Evolutionary conservation across 108 stramenopile genomes (phyloP), one percentile per base, ranked within the genome.

Genomic region (Tribonema minus): DNA sequence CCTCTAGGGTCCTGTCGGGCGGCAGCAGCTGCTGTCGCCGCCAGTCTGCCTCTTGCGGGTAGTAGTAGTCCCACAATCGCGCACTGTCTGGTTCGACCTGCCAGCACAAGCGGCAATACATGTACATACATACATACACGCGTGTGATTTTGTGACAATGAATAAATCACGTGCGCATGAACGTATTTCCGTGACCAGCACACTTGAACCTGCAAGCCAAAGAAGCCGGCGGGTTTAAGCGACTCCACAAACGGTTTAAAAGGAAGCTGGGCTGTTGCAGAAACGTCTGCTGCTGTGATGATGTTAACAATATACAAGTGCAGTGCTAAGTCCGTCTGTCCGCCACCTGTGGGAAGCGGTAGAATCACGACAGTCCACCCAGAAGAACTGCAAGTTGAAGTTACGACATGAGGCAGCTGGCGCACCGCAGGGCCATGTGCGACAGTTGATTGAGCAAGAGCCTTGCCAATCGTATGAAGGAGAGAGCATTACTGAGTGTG

Each of bases 21-120:
- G 78, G 34, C 27, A 80, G 35, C 26, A 80, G 30, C 39, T 59
- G 54, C 78, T 80, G 72, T 27, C 3, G 27, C n/a, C 37, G 3
- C 54, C 68, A 46, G 41, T 6, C 41, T 6, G 41, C 41, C 6
- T 79, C 71, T 25, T 61, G 37, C 27, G 61, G 61, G 40, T 79
- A 37, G 23, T 61, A 71, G 64, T 79, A 79, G 71, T 79, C 67
- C 77, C 77, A 79, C 32, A 79, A 28, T 15, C 76, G 69, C 15
- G 37, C 68, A 3, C 76, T 70, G 34, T 73, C 70, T 6, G 71
- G 71, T 37, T 71, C 71, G 28, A 69, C 68, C 68, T 69, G 68
- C 6, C 20, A 3, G 40, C 7, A 41, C 7, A 41, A 41, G 5
- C 7, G 7, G 40, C 5, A 9, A 12, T 27, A 7, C 66, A 35